Evolutionary conservation across 1,284 basidiomycete genomes (phyloP).

Genomic region (Phlebopus sp.): DNA sequence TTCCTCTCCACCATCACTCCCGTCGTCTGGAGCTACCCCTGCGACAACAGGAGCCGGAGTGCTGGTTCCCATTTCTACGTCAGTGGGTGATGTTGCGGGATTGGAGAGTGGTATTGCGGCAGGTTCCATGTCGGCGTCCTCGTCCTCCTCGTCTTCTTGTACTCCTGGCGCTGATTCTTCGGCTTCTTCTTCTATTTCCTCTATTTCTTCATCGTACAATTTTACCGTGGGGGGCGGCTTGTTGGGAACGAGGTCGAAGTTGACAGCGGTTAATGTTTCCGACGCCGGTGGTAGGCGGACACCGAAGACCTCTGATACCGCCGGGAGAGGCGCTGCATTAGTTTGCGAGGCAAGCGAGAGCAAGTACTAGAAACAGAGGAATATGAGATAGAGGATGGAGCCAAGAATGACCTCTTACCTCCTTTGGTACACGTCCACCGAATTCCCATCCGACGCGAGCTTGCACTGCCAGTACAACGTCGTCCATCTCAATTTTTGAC

Average conservation of each 20-base stretch:
- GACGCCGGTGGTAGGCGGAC: conserved; percentile 81
- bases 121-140: conserved; percentile 61
- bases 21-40: conserved; percentile 50
- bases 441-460: conserved; percentile 94
- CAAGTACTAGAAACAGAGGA: conserved; percentile 61
- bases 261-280: conserved; percentile 86
- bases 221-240: conserved; percentile 72
- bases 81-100: conserved; percentile 49
- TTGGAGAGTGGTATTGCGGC: conserved; percentile 38
- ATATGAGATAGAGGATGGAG: neutral
- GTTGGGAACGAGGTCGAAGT: conserved; percentile 93
- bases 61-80: conserved; percentile 56
- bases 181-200: conserved; percentile 71
- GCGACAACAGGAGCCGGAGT: conserved; percentile 40
- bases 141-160: conserved; percentile 49
- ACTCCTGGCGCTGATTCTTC: conserved; percentile 37
- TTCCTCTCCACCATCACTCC: conserved; percentile 58
- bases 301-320: conserved; percentile 94
- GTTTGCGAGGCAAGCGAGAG: conserved; percentile 88
- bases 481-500: conserved; percentile 81
- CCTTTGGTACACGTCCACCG: conserved; percentile 90
- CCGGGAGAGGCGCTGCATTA: conserved; percentile 85
- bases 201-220: conserved; percentile 75
- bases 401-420: conserved; percentile 52
- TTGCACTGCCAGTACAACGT: conserved; percentile 89